phyloP scores from a whole-genome alignment of 2,329 filamentous ascomycete species.

The Neonectria hederae region DNA sequence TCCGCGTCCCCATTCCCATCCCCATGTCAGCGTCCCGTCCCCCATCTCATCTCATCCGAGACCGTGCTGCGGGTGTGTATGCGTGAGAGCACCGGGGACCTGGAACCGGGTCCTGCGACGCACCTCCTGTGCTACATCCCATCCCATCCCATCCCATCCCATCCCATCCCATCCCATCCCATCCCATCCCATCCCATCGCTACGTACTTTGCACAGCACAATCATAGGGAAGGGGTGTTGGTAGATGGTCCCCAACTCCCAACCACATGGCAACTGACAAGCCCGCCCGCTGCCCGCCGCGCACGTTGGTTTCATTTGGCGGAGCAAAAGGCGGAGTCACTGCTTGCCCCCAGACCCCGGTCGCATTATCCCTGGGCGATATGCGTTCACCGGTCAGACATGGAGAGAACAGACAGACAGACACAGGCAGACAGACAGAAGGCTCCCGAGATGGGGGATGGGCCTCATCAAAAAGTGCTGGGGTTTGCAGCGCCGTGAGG shows the following conservation, averaged over 20 bases:
- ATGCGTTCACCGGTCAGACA: not conserved
- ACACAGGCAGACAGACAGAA: not conserved
- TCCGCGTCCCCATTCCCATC: not conserved
- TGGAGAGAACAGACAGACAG: not conserved
- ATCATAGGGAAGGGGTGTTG: not conserved
- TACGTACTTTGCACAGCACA: not conserved
- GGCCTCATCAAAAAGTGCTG: constrained; percentile 16
- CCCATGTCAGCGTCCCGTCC: constrained; percentile 1
- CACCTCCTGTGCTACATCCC: not conserved
- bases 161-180: no score
- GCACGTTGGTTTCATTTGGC: constrained; percentile 8
- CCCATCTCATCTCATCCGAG: constrained; percentile 22
- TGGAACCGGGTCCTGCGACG: constrained; percentile 24
- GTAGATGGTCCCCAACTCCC: no score
- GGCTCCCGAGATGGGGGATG: not conserved
- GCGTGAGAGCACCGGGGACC: constrained; percentile 21
- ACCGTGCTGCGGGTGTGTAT: constrained; percentile 13
- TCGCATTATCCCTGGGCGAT: not conserved
- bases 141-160: no score
- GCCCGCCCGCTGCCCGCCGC: constrained; percentile 15
- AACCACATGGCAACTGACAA: not conserved
- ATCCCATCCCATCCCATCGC: not conserved
- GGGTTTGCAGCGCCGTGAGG: not conserved
- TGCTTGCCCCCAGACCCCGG: not conserved
- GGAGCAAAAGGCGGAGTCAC: constrained; percentile 23